Conservation (phyloP, 106 monocot genomes). For the Apostasia ramifera region DNA sequence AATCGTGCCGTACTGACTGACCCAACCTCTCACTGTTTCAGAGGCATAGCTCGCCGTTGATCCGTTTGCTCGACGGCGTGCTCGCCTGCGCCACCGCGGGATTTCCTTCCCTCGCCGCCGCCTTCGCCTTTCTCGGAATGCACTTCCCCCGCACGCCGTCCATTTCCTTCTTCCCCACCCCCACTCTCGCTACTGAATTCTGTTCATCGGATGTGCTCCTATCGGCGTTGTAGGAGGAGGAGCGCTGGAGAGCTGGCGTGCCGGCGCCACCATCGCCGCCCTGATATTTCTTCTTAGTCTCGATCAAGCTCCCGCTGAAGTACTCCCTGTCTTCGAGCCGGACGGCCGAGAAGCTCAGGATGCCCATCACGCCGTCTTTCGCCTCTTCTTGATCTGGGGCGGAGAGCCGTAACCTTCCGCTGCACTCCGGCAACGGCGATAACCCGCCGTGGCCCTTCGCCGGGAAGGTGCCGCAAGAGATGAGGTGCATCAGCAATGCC, state of each 20-base stretch:
- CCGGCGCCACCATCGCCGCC: slow-evolving; percentile 18
- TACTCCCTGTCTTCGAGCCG: slow-evolving; percentile 54
- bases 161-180: slow-evolving; percentile 31
- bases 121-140: slow-evolving; percentile 51
- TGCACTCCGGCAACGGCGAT: not conserved
- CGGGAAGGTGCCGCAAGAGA: slow-evolving; percentile 70
- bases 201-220: slow-evolving; percentile 11
- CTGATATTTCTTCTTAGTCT: slow-evolving; percentile 51
- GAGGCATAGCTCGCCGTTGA: slow-evolving; percentile 16
- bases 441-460: slow-evolving; percentile 4
- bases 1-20: too few relatives aligned
- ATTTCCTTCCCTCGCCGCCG: not conserved
- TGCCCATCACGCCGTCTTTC: slow-evolving; percentile 11
- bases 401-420: slow-evolving; percentile 18
- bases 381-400: slow-evolving; percentile 8
- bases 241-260: slow-evolving; percentile 42
- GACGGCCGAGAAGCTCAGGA: slow-evolving; percentile 11
- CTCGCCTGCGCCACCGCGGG: not conserved
- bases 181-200: slow-evolving; percentile 25
- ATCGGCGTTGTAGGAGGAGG: slow-evolving; percentile 72
- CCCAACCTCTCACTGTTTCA: slow-evolving; percentile 25
- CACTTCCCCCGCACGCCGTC: slow-evolving; percentile 54
- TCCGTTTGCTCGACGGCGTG: slow-evolving; percentile 2
- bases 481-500: slow-evolving; percentile 68
- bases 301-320: slow-evolving; percentile 82